These are phyloP conservation scores for Basidiobolus meristosporus DNA, from an alignment of 371 early-diverging fungal genomes.

Conservation along the genomic window DNA sequence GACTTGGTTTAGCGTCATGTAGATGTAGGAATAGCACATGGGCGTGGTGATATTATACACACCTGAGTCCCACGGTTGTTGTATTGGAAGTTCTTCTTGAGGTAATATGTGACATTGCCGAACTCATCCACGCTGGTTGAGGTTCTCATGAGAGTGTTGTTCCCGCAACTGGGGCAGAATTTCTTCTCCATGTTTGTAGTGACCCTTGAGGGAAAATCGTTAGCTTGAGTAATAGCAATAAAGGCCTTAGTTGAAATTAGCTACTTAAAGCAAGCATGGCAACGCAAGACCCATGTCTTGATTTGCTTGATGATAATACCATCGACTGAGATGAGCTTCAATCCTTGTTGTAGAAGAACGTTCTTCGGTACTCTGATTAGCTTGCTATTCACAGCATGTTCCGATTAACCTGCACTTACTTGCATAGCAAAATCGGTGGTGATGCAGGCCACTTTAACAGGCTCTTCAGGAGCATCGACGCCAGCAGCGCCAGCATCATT, in stretches of 20 bases:
- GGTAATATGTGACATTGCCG: conserved; percentile 58
- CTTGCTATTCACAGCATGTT: background rate
- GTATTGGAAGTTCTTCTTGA: conserved; percentile 82
- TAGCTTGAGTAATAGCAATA: background rate
- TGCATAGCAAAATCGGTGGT: conserved; percentile 95
- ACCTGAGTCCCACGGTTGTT: conserved; percentile 76
- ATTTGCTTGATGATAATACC: conserved; percentile 59
- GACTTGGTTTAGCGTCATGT: background rate
- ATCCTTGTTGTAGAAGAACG: conserved; percentile 80
- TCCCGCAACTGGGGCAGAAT: conserved; percentile 90
- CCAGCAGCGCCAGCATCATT: conserved; percentile 18
- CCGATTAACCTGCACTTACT: conserved; percentile 13
- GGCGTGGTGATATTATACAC: conserved; percentile 1
- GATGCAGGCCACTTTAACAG: conserved; percentile 67
- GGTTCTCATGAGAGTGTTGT: conserved; percentile 67
- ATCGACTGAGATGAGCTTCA: conserved; percentile 67
- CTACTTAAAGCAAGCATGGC: conserved; percentile 85
- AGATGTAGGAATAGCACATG: background rate
- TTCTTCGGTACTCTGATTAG: conserved; percentile 20
- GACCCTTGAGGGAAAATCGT: conserved; percentile 17
- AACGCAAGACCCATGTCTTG: conserved; percentile 80
- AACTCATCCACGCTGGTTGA: conserved; percentile 59
- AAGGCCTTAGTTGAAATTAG: conserved; percentile 1
- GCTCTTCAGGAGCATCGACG: background rate
- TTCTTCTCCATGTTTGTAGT: conserved; percentile 73